These are phyloP conservation scores for Bruguiera gymnorhiza DNA, from an alignment of 345 rosid genomes.

Conservation along the genomic window DNA sequence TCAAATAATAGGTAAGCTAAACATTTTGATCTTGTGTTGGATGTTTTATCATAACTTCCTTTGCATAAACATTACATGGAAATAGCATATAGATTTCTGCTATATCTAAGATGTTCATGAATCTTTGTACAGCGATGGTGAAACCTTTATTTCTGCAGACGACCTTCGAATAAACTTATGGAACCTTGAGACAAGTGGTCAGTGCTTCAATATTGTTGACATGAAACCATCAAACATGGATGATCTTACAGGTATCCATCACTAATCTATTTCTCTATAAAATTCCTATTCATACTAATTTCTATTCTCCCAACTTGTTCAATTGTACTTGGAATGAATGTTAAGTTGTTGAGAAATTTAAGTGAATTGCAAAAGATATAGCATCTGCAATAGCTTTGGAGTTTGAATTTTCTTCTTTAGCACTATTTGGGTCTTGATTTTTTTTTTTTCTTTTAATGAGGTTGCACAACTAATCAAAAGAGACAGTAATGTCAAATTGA, in stretches of 20 bases:
- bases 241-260: slow-evolving; percentile 52
- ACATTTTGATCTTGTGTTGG: slow-evolving; percentile 2
- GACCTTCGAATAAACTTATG: slow-evolving; percentile 68
- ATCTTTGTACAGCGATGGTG: slow-evolving; percentile 54
- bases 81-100: slow-evolving; percentile 7
- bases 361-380: slow-evolving; percentile 1
- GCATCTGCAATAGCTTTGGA: neutral
- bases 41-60: neutral
- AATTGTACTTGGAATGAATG: neutral
- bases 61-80: neutral
- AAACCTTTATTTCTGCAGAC: slow-evolving; percentile 67
- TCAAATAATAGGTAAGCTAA: slow-evolving; percentile 75
- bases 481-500: too few species aligned
- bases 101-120: slow-evolving; percentile 20
- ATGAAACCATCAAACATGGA: slow-evolving; percentile 65
- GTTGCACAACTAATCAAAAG: too few species aligned
- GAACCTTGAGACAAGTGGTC: slow-evolving; percentile 59
- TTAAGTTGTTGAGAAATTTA: slow-evolving; percentile 1
- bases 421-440: too few species aligned
- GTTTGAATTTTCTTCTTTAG: too few species aligned
- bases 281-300: too few species aligned
- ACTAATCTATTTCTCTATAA: neutral
- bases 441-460: too few species aligned
- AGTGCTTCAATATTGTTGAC: slow-evolving; percentile 67
- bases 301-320: too few species aligned